Percentiles rank a stretch among this genome's conserved stretches.
Conservation (phyloP, 148 eudicot genomes). For the Polygonum aviculare region DNA sequence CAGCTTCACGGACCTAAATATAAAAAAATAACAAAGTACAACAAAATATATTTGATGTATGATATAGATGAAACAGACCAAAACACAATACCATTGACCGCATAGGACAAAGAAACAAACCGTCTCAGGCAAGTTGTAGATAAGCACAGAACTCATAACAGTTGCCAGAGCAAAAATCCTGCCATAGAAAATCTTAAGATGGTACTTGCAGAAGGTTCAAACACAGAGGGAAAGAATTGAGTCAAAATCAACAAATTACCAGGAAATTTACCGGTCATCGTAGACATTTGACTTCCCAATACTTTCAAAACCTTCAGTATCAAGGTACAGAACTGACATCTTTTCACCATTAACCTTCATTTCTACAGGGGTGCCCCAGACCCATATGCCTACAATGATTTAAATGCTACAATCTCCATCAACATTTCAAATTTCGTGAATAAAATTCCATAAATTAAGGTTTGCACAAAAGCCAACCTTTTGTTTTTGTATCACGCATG, state of each 20-base stretch:
- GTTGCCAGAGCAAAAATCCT: constrained; percentile 96
- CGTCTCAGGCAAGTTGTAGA: constrained; percentile 97
- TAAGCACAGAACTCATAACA: constrained; percentile 85
- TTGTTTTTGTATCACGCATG: constrained; percentile 95
- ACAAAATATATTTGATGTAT: not conserved
- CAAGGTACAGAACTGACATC: constrained; percentile 86
- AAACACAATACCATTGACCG: not conserved
- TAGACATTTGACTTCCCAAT: constrained; percentile 96
- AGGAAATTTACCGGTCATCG: constrained; percentile 70
- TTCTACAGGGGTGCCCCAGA: constrained; percentile 93
- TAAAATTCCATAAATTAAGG: not conserved
- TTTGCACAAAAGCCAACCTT: constrained; percentile 38
- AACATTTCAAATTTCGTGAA: not conserved
- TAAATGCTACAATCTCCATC: not conserved
- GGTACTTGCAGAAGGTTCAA: not conserved
- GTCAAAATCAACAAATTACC: constrained; percentile 11
- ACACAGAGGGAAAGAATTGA: not conserved
- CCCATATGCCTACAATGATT: constrained; percentile 70
- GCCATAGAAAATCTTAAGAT: constrained; percentile 22
- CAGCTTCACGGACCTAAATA: constrained; percentile 89
- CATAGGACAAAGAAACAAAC: constrained; percentile 47
- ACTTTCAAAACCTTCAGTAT: constrained; percentile 98
- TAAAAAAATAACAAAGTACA: not conserved
- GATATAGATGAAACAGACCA: not conserved
- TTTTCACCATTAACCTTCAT: constrained; percentile 67